These are phyloP conservation scores for Coprinopsis strossmayeri DNA, from an alignment of 768 basidiomycete species.

Conservation along the genomic window DNA sequence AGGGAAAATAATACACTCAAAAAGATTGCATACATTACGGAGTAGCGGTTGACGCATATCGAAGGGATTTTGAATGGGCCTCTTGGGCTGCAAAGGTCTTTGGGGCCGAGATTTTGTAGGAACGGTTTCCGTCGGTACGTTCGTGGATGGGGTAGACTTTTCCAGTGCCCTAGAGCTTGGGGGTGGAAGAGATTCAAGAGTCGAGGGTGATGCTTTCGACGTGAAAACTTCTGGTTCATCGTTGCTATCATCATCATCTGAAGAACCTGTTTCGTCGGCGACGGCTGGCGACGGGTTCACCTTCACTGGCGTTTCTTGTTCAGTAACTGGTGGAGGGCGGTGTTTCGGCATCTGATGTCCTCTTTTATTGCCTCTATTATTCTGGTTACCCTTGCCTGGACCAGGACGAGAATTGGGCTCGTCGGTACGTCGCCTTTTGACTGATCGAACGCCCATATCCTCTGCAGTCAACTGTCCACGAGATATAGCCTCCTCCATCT, in stretches of 20 bases:
- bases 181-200: neutral
- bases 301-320: neutral
- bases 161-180: neutral
- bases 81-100: constrained; percentile 34
- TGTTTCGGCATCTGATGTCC: too few relatives aligned
- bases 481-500: constrained; percentile 70
- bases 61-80: constrained; percentile 56
- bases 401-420: neutral
- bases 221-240: constrained; percentile 52
- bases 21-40: constrained; percentile 57
- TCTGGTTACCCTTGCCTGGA: too few relatives aligned
- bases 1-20: neutral
- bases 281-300: constrained; percentile 12
- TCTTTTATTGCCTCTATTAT: too few relatives aligned
- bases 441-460: constrained; percentile 32
- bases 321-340: too few relatives aligned
- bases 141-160: neutral
- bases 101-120: constrained; percentile 17
- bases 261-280: constrained; percentile 19
- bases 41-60: constrained; percentile 63
- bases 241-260: constrained; percentile 28
- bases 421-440: constrained; percentile 37
- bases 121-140: constrained; percentile 5
- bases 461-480: constrained; percentile 64
- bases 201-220: constrained; percentile 33